Percentiles rank a stretch among this genome's conserved stretches.
Evolutionary conservation across 148 eudicot genomes (phyloP).

Genomic region (Polygonum aviculare): DNA sequence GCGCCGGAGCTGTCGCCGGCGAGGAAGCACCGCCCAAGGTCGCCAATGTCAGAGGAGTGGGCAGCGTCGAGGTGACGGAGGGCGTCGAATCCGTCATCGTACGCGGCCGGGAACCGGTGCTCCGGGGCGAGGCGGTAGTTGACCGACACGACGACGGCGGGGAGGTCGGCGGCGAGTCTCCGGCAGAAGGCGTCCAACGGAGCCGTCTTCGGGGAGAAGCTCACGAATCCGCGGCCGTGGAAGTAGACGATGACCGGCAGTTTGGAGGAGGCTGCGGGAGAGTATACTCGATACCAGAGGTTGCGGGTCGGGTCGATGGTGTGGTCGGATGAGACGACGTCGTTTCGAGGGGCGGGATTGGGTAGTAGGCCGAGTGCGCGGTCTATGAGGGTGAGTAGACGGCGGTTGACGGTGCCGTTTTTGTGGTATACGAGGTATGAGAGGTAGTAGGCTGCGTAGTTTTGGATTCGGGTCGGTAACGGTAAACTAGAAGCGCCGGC

Average conservation of each 20-base stretch:
- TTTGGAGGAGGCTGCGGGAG: neutral
- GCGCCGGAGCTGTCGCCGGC: slow-evolving; percentile 42
- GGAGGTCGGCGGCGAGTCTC: slow-evolving; percentile 13
- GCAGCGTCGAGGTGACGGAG: slow-evolving; percentile 20
- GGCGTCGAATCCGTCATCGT: slow-evolving; percentile 27
- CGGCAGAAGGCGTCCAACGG: slow-evolving; percentile 26
- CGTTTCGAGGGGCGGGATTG: slow-evolving; percentile 10
- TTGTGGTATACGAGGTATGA: neutral
- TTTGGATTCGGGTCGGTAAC: neutral
- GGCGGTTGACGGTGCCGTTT: slow-evolving; percentile 5
- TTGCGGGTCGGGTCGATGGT: slow-evolving; percentile 19
- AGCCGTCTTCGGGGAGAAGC: slow-evolving; percentile 17
- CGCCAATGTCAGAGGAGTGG: neutral
- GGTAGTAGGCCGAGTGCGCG: slow-evolving; percentile 14
- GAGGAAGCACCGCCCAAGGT: slow-evolving; percentile 28
- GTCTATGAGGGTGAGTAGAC: slow-evolving; percentile 5
- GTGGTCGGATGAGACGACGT: slow-evolving; percentile 21
- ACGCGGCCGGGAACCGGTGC: slow-evolving; percentile 21
- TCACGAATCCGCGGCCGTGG: slow-evolving; percentile 39
- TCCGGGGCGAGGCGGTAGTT: slow-evolving; percentile 39
- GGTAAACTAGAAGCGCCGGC: too few relatives aligned
- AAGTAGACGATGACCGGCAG: slow-evolving; percentile 29
- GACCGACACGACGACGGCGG: slow-evolving; percentile 27
- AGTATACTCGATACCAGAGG: slow-evolving; percentile 20
- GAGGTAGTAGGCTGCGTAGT: neutral